Conservation (phyloP, 768 basidiomycete genomes). For the Trametopsis cervina region DNA sequence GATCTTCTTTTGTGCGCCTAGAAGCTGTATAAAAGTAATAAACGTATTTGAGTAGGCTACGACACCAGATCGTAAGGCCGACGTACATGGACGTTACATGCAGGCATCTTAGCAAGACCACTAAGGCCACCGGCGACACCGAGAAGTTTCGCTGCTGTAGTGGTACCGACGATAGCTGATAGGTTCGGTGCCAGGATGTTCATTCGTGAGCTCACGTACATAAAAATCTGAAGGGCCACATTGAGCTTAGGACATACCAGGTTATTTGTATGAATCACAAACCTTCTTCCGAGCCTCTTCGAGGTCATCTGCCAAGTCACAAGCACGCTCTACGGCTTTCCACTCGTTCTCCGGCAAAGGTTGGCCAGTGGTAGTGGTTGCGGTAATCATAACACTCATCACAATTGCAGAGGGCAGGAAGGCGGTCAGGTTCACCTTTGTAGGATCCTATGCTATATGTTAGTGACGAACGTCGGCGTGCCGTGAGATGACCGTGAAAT, state of each 20-base stretch:
- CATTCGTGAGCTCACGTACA: constrained; percentile 99
- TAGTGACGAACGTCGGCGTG: background rate
- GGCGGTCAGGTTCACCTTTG: constrained; percentile 75
- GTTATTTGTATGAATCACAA: constrained; percentile 2
- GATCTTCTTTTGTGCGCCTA: constrained; percentile 92
- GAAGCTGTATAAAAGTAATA: constrained; percentile 46
- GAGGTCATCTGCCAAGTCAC: constrained; percentile 81
- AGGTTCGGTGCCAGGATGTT: constrained; percentile 97
- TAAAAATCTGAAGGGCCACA: constrained; percentile 67
- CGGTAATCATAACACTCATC: constrained; percentile 94
- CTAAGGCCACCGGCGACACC: constrained; percentile 93
- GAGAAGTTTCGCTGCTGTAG: constrained; percentile 95
- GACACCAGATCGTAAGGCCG: background rate
- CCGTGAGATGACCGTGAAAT: constrained; percentile 12
- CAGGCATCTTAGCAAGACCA: constrained; percentile 89
- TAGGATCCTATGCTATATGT: constrained; percentile 55
- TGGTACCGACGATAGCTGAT: constrained; percentile 96
- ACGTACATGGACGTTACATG: constrained; percentile 90
- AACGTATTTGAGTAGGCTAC: background rate
- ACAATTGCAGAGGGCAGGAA: constrained; percentile 84
- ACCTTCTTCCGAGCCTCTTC: constrained; percentile 90
- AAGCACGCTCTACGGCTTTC: constrained; percentile 77
- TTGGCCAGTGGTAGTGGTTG: constrained; percentile 83
- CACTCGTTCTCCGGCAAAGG: constrained; percentile 64
- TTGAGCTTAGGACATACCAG: background rate